These are phyloP conservation scores for Fusarium hainanense DNA, from an alignment of 2,329 filamentous ascomycete species.

Conservation along the genomic window DNA sequence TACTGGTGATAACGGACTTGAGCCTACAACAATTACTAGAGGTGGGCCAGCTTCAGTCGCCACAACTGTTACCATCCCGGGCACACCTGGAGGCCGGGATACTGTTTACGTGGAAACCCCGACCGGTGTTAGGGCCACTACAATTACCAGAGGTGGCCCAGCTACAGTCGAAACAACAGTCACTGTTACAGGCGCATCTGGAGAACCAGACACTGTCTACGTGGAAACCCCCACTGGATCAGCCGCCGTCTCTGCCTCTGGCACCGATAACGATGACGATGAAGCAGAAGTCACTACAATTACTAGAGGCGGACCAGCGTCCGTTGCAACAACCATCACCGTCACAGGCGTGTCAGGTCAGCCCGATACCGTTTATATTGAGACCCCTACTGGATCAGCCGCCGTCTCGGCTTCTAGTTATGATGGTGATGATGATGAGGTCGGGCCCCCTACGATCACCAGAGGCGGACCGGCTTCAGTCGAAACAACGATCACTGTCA, in stretches of 20 bases:
- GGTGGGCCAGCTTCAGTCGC: neutral
- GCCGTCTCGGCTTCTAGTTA: too few relatives aligned
- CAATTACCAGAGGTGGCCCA: neutral
- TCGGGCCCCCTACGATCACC: too few relatives aligned
- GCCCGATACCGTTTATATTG: too few relatives aligned
- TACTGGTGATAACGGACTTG: accelerated
- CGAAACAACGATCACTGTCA: neutral
- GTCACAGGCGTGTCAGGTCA: too few relatives aligned
- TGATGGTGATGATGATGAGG: too few relatives aligned
- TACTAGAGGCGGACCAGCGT: neutral
- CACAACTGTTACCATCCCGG: neutral
- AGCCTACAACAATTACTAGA: neutral
- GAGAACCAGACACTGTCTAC: neutral
- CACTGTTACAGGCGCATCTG: neutral
- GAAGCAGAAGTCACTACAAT: neutral
- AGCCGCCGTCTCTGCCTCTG: too few relatives aligned
- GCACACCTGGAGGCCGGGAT: neutral
- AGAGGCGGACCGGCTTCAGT: constrained; percentile 7
- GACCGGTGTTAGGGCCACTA: neutral
- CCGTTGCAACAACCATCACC: too few relatives aligned
- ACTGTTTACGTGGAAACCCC: neutral
- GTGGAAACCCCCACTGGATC: neutral
- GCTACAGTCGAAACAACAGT: neutral
- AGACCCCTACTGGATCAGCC: neutral
- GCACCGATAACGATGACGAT: too few relatives aligned